phyloP scores from a whole-genome alignment of 2,329 filamentous ascomycete genomes.

The Cryphonectria radicalis region DNA sequence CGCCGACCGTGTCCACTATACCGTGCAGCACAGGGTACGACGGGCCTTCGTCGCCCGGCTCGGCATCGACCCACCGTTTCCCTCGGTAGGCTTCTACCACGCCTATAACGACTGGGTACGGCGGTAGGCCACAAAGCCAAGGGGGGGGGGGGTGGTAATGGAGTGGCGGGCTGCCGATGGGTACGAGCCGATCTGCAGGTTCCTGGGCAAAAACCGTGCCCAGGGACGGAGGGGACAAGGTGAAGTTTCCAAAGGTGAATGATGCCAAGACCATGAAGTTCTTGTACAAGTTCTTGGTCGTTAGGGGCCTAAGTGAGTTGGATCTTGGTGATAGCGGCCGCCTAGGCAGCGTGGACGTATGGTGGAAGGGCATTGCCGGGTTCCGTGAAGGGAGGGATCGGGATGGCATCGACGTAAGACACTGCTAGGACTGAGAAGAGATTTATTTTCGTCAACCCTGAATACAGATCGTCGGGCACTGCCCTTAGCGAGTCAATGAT shows the following conservation, averaged over 20 bases:
- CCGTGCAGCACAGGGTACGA: background rate
- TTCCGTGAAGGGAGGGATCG: background rate
- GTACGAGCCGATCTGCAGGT: slow-evolving; percentile 47
- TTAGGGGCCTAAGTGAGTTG: slow-evolving; percentile 19
- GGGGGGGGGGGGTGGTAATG: slow-evolving; percentile 39
- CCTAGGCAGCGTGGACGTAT: slow-evolving; percentile 12
- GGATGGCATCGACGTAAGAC: background rate
- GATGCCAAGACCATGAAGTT: slow-evolving; percentile 33
- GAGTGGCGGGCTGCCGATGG: slow-evolving; percentile 46
- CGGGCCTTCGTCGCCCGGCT: background rate
- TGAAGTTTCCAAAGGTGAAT: slow-evolving; percentile 40
- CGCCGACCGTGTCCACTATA: slow-evolving; percentile 4
- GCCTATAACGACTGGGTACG: slow-evolving; percentile 35
- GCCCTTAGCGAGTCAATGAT: no score
- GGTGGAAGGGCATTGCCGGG: background rate
- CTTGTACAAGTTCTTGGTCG: slow-evolving; percentile 16
- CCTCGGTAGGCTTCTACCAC: slow-evolving; percentile 30
- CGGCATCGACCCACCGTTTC: slow-evolving; percentile 12
- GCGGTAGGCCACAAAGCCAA: slow-evolving; percentile 37
- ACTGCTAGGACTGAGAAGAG: background rate
- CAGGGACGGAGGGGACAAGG: slow-evolving; percentile 24
- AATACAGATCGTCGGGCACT: background rate
- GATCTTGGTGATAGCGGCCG: background rate
- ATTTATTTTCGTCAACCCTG: background rate
- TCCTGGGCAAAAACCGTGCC: slow-evolving; percentile 45